phyloP scores from a whole-genome alignment of 2,329 filamentous ascomycete species.

The Penicillium frequentans region DNA sequence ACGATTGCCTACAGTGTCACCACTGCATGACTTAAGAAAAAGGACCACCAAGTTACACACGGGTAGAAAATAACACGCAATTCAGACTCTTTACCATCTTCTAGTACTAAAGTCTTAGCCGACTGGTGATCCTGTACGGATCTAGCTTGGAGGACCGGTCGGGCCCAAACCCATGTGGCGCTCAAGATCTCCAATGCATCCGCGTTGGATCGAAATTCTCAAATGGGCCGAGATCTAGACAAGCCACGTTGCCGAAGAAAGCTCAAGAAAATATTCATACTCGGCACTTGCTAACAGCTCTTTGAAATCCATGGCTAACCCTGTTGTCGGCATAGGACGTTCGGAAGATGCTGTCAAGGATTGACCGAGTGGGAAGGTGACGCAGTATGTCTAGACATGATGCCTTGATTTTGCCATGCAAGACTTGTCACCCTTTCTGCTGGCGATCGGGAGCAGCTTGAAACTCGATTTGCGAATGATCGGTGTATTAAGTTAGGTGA shows the following conservation, averaged over 20 bases:
- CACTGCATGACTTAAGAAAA: neutral
- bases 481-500: neutral
- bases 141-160: neutral
- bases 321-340: neutral
- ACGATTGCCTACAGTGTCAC: neutral
- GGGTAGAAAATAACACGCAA: neutral
- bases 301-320: neutral
- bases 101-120: neutral
- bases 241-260: neutral
- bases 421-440: neutral
- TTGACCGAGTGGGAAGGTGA: neutral
- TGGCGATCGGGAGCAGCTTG: neutral
- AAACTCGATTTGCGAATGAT: neutral
- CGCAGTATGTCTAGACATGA: neutral
- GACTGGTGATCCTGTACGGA: neutral
- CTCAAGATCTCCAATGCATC: constrained; percentile 4
- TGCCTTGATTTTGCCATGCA: neutral
- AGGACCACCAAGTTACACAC: neutral
- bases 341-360: neutral
- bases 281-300: neutral
- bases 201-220: neutral
- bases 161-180: constrained; percentile 1
- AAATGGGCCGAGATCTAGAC: neutral
- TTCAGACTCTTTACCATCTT: neutral
- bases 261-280: neutral